Evolutionary conservation across 306 rosid genomes (phyloP).

Genomic region (Macrotyloma uniflorum): DNA sequence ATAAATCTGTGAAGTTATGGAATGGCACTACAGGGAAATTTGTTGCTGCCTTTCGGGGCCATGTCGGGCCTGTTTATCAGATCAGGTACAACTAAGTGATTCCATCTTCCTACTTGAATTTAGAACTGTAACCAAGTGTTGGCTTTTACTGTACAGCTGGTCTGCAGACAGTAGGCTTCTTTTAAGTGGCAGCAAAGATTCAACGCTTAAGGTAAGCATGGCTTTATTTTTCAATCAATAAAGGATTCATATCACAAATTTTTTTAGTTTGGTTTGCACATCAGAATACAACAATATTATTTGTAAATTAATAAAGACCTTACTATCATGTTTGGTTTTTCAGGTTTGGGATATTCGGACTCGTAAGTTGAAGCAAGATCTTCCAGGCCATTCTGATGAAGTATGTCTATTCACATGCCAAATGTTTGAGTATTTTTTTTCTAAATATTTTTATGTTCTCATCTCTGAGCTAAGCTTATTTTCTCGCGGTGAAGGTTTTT

Average conservation of each 20-base stretch:
- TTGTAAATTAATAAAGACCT: no score
- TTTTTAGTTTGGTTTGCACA: slow-evolving; percentile 15
- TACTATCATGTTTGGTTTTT: slow-evolving; percentile 10
- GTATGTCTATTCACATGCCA: slow-evolving; percentile 47
- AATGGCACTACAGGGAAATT: slow-evolving; percentile 83
- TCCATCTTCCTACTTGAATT: slow-evolving; percentile 26
- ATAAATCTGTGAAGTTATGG: slow-evolving; percentile 94
- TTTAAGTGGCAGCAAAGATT: slow-evolving; percentile 92
- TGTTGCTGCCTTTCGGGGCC: slow-evolving; percentile 82
- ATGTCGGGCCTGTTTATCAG: slow-evolving; percentile 95
- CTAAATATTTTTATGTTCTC: neutral
- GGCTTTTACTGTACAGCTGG: slow-evolving; percentile 68
- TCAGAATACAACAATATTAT: neutral
- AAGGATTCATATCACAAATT: neutral
- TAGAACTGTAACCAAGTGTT: slow-evolving; percentile 32
- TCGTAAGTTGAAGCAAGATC: slow-evolving; percentile 83
- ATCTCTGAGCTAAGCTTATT: slow-evolving; percentile 23
- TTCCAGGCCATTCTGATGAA: slow-evolving; percentile 97
- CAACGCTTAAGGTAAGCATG: slow-evolving; percentile 77
- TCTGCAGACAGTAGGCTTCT: slow-evolving; percentile 97
- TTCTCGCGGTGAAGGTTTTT: slow-evolving; percentile 60
- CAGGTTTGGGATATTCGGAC: slow-evolving; percentile 96
- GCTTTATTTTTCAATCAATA: neutral
- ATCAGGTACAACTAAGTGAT: slow-evolving; percentile 60
- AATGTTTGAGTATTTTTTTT: neutral